Evolutionary conservation across 805 yeast species (phyloP).

Genomic region (Lachancea thermotolerans): DNA sequence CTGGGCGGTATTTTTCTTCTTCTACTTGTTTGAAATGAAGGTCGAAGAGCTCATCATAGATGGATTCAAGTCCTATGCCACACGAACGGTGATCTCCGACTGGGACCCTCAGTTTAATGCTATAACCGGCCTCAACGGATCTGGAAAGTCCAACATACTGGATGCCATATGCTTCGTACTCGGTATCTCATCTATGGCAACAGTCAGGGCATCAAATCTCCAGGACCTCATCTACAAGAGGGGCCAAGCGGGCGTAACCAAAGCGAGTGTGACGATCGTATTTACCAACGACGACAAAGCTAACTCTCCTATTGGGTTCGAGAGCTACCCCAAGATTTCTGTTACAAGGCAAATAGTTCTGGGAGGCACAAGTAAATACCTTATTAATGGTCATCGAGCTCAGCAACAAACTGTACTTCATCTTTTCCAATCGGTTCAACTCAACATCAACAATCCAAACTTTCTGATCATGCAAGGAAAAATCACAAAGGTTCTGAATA

Average conservation of each 20-base stretch:
- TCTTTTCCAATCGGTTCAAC: constrained; percentile 87
- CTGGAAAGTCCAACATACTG: constrained; percentile 92
- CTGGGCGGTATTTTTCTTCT: background rate
- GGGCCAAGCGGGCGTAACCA: constrained; percentile 97
- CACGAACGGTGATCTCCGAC: constrained; percentile 87
- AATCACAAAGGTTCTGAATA: constrained; percentile 92
- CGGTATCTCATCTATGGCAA: constrained; percentile 91
- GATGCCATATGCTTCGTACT: constrained; percentile 98
- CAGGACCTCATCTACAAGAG: constrained; percentile 94
- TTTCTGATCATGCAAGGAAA: constrained; percentile 98
- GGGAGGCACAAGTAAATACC: constrained; percentile 87
- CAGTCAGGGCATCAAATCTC: constrained; percentile 86
- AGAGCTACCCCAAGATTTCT: constrained; percentile 66
- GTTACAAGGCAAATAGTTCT: constrained; percentile 86
- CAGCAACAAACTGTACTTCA: constrained; percentile 89
- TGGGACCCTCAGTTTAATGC: constrained; percentile 98
- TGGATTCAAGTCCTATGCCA: constrained; percentile 96
- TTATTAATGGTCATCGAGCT: constrained; percentile 93
- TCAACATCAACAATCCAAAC: constrained; percentile 94
- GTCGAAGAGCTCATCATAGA: constrained; percentile 96
- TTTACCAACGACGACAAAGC: constrained; percentile 77
- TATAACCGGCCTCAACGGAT: constrained; percentile 94
- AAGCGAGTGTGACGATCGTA: constrained; percentile 93
- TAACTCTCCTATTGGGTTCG: constrained; percentile 84
- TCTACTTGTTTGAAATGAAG: constrained; percentile 43